These are phyloP conservation scores for Boletus rubropictus DNA, from an alignment of 768 basidiomycete genomes.

Conservation along the genomic window DNA sequence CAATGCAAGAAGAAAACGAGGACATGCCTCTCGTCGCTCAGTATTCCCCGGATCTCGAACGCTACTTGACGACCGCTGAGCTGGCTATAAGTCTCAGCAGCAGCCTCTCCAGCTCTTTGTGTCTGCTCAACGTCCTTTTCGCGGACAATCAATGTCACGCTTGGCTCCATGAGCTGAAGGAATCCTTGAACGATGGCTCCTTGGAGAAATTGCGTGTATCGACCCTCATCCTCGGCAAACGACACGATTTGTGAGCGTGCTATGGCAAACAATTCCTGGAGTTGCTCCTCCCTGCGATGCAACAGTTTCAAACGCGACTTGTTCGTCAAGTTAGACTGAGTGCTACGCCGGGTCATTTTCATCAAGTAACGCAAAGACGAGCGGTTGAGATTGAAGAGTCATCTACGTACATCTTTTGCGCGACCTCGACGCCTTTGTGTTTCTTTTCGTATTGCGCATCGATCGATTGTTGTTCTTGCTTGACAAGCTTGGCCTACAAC, in stretches of 20 bases:
- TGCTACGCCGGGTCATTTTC: constrained; percentile 39
- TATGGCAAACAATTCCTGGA: constrained; percentile 80
- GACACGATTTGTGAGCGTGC: constrained; percentile 59
- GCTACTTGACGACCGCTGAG: constrained; percentile 66
- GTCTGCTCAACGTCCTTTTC: constrained; percentile 59
- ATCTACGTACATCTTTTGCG: constrained; percentile 87
- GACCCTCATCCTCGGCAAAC: constrained; percentile 57
- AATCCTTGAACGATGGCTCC: constrained; percentile 81
- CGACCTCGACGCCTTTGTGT: constrained; percentile 85
- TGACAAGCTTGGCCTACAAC: constrained; percentile 86
- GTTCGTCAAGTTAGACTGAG: constrained; percentile 94
- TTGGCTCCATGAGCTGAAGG: constrained; percentile 74
- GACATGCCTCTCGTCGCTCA: constrained; percentile 66
- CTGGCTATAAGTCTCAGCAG: constrained; percentile 63
- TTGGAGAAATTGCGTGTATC: constrained; percentile 80
- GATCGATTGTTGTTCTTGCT: constrained; percentile 91
- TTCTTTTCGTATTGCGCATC: constrained; percentile 96
- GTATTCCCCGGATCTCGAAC: constrained; percentile 52
- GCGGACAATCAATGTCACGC: constrained; percentile 61
- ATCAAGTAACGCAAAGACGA: not conserved
- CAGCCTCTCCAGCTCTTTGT: constrained; percentile 58
- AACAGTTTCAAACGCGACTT: constrained; percentile 88
- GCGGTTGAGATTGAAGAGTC: not conserved
- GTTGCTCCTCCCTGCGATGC: constrained; percentile 85
- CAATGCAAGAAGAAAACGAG: not conserved